Conservation (phyloP, 73 alveolate species). For the Uronychia setigera region DNA sequence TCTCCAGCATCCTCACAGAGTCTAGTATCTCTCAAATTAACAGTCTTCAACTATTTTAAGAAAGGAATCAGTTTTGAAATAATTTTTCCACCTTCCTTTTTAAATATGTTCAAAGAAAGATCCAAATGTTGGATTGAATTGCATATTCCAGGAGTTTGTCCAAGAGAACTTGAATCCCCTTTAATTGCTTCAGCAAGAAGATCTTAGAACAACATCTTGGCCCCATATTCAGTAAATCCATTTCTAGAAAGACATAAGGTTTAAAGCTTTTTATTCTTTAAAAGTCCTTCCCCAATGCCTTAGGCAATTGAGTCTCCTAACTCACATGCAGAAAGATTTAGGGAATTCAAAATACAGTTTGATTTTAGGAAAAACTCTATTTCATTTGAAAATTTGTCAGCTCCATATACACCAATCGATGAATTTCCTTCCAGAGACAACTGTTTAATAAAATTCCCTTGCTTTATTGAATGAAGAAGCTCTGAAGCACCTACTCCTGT, state of each 20-base stretch:
- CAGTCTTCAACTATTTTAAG: not conserved
- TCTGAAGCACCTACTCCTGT: not conserved
- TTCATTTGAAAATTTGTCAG: not conserved
- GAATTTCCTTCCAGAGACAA: not conserved
- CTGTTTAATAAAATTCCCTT: not conserved
- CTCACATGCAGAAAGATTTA: not conserved
- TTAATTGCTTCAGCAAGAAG: not conserved
- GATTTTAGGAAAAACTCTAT: not conserved
- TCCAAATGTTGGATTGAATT: not conserved
- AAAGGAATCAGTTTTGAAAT: not conserved
- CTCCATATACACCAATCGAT: not conserved
- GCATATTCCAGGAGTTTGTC: not conserved
- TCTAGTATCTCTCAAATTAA: not conserved
- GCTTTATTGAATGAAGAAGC: not conserved
- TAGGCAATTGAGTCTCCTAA: not conserved
- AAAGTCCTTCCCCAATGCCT: not conserved
- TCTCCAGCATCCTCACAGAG: not conserved
- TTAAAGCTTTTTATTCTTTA: not conserved
- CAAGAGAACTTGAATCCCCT: not conserved
- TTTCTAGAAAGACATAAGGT: not conserved
- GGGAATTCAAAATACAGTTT: not conserved
- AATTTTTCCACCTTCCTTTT: not conserved
- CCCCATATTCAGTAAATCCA: not conserved
- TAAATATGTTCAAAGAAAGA: not conserved
- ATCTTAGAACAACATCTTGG: too few relatives aligned